phyloP scores from a whole-genome alignment of 106 monocot species.

The Dactylorhiza incarnata region DNA sequence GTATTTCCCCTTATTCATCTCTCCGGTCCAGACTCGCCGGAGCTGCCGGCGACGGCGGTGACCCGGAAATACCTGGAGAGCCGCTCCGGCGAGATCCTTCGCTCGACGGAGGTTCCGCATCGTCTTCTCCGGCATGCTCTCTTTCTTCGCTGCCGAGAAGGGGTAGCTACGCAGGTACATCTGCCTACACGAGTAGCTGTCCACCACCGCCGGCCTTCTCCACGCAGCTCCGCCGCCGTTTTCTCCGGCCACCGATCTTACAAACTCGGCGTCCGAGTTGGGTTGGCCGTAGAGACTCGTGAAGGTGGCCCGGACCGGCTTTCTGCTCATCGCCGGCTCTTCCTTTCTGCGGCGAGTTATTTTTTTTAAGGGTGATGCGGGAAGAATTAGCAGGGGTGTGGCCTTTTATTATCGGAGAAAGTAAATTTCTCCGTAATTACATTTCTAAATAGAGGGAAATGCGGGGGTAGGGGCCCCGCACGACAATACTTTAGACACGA shows the following conservation, averaged over 20 bases:
- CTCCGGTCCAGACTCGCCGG: background rate
- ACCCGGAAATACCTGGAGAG: background rate
- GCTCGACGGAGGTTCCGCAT: conserved; percentile 20
- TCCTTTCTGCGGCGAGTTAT: background rate
- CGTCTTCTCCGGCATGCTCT: conserved; percentile 33
- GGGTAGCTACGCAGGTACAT: conserved; percentile 51
- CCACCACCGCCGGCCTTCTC: conserved; percentile 20
- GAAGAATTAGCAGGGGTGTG: background rate
- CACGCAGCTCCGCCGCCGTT: background rate
- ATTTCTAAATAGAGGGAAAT: too few relatives aligned
- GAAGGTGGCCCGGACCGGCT: background rate
- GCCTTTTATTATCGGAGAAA: background rate
- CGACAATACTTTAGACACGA: too few relatives aligned
- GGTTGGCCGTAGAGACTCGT: conserved; percentile 14
- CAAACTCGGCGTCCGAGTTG: conserved; percentile 49
- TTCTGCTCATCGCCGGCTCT: background rate
- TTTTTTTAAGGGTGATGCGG: background rate
- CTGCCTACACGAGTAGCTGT: conserved; percentile 50
- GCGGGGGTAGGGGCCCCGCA: too few relatives aligned
- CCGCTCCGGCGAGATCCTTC: conserved; percentile 12
- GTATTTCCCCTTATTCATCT: background rate
- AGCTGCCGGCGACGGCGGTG: background rate
- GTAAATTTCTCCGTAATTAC: too few relatives aligned
- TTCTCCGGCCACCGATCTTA: conserved; percentile 13
- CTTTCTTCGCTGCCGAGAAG: conserved; percentile 35